Evolutionary conservation across 2,329 filamentous ascomycete species (phyloP).

Genomic region (Hypoxylon sp.): DNA sequence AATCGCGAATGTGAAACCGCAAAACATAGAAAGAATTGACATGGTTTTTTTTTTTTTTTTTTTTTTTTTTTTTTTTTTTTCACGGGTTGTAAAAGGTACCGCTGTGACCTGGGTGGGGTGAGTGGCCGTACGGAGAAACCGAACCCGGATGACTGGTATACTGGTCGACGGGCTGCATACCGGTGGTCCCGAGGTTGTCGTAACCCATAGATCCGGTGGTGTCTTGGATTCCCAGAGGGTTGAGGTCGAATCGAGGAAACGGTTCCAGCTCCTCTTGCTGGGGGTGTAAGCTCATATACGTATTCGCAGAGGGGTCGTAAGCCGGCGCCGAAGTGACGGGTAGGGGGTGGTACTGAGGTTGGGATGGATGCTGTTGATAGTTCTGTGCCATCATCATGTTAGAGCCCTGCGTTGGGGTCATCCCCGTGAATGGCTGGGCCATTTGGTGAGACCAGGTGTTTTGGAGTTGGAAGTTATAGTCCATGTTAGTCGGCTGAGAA

Average conservation of each 20-base stretch:
- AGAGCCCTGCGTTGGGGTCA: conserved; percentile 36
- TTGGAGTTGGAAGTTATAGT: conserved; percentile 41
- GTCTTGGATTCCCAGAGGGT: conserved; percentile 56
- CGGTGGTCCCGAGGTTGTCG: conserved; percentile 49
- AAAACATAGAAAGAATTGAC: conserved; percentile 33
- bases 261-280: conserved; percentile 49
- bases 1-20: conserved; percentile 33
- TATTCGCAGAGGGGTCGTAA: conserved; percentile 44
- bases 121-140: conserved; percentile 57
- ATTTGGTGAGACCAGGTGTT: conserved; percentile 38
- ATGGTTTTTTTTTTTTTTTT: conserved; percentile 26
- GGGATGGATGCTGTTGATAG: conserved; percentile 29
- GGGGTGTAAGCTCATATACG: conserved; percentile 50
- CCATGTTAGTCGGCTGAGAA: conserved; percentile 26
- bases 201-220: conserved; percentile 49
- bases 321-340: conserved; percentile 48
- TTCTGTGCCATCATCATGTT: conserved; percentile 44
- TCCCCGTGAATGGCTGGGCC: conserved; percentile 30
- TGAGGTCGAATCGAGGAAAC: conserved; percentile 51
- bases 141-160: conserved; percentile 56
- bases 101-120: conserved; percentile 55
- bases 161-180: conserved; percentile 50
- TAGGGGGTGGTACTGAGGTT: conserved; percentile 49
- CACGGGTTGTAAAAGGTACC: conserved; percentile 52
- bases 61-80: conserved; percentile 26